Evolutionary conservation across 306 rosid species (phyloP).

Genomic region (Fragaria vesca): DNA sequence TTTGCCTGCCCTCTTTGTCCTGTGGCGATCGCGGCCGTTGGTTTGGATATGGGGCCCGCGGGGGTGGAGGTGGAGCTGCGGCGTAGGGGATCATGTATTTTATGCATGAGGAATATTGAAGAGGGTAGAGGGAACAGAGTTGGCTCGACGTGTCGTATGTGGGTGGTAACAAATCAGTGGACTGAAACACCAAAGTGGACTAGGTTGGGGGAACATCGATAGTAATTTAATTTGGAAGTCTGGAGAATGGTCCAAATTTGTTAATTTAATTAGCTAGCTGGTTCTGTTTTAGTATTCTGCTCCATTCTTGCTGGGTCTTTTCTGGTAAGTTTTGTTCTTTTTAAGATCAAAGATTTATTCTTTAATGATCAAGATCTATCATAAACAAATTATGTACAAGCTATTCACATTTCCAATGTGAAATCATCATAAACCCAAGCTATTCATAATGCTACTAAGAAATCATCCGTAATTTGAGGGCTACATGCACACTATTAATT

Average conservation of each 20-base stretch:
- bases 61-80: not conserved
- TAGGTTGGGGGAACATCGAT: not conserved
- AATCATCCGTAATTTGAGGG: too few relatives aligned
- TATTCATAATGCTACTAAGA: too few relatives aligned
- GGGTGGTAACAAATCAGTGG: not conserved
- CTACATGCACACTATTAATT: too few relatives aligned
- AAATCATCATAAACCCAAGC: too few relatives aligned
- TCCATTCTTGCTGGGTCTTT: too few relatives aligned
- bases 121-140: not conserved
- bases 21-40: not conserved
- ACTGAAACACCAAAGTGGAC: slow-evolving; percentile 2
- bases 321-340: not conserved
- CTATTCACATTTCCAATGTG: too few relatives aligned
- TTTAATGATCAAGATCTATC: too few relatives aligned
- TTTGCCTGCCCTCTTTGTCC: not conserved
- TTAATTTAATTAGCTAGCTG: not conserved
- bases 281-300: not conserved
- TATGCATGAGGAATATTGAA: not conserved
- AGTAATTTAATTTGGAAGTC: not conserved
- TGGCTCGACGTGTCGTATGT: not conserved
- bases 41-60: not conserved
- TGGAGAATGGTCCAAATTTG: too few relatives aligned
- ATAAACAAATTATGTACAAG: too few relatives aligned
- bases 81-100: not conserved
- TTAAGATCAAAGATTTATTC: too few relatives aligned